Evolutionary conservation across 2,329 filamentous ascomycete species (phyloP), one percentile per base, ranked within the genome.

Genomic region (Aspergillus jensenii): DNA sequence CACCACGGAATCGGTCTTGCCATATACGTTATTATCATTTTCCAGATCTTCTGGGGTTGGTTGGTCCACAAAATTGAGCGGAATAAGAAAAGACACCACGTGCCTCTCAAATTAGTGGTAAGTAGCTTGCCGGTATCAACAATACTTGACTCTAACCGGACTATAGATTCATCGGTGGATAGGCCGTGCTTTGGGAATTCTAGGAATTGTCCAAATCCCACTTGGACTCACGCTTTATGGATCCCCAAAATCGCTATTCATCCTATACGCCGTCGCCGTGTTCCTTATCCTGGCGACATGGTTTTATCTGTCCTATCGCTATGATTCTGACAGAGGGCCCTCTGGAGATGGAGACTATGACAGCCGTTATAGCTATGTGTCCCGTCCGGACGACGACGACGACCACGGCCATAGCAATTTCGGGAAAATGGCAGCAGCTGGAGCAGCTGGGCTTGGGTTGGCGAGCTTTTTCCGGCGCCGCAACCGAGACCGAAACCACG

Each of bases 221-320:
- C 81, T 99, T 0, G 95, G 95, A 0, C 81, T 99, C 47, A 93
- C 93, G 0, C 81, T 99, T 1, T 99, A 97, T 68, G 95, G 95
- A 6, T 96, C 93, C 31, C 93, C 95, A 5, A 86, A 89, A 68
- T 85, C 84, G 39, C 82, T 93, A 3, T 99, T 98, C 72, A 87
- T 99, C 52, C 79, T 98, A 3, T 99, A 90, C 69, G 84, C 93
- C 0, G 62, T 98, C 0, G 93, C 89, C 81, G 88, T 89, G 72
- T 84, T 86, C 27, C 81, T 90, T 17, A 78, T 97, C 35, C 65
- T 97, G 15, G 68, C 92, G 2, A 63, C 86, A 14, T 97, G 92
- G 74, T 96, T 98, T 67, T 79, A 93, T 55, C 79, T 96, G 35
- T 89, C 88, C 63, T 96, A 90, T 74, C 81, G 85, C 73, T 87